Conservation (phyloP, 495 filamentous ascomycete species). For the Penicillium robsamsonii region DNA sequence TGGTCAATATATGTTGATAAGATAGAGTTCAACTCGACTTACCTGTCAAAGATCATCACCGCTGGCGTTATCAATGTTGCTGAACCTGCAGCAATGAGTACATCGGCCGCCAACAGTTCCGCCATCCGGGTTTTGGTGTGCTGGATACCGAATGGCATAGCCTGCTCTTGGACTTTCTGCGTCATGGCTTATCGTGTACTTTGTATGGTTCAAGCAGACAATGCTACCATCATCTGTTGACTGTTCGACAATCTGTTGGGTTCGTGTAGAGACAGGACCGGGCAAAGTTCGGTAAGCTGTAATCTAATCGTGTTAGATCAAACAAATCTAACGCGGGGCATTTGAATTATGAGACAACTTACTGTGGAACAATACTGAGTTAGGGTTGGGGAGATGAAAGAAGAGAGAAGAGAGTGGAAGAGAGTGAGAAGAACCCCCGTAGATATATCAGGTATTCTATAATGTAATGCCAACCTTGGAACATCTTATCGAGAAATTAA, state of each 20-base stretch:
- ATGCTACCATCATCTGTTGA: slow-evolving; percentile 8
- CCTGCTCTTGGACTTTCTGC: slow-evolving; percentile 26
- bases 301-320: slow-evolving; percentile 20
- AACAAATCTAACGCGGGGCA: slow-evolving; percentile 25
- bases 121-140: slow-evolving; percentile 31
- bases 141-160: slow-evolving; percentile 29
- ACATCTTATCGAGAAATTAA: slow-evolving; percentile 23
- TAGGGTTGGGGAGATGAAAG: slow-evolving; percentile 1
- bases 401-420: background rate
- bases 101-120: slow-evolving; percentile 35
- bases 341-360: slow-evolving; percentile 19
- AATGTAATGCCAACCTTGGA: slow-evolving; percentile 16
- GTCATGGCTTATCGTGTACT: slow-evolving; percentile 16
- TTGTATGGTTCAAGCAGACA: slow-evolving; percentile 8
- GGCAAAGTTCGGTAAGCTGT: background rate
- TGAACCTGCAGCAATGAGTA: slow-evolving; percentile 38
- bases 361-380: slow-evolving; percentile 23
- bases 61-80: slow-evolving; percentile 40
- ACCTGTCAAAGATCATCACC: slow-evolving; percentile 45
- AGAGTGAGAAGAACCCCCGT: slow-evolving; percentile 5
- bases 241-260: slow-evolving; percentile 6
- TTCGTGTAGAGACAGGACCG: background rate
- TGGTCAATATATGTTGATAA: slow-evolving; percentile 11
- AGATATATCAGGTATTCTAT: slow-evolving; percentile 8
- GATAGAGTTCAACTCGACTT: background rate